Percentiles rank a stretch among this genome's conserved stretches.
Evolutionary conservation across 768 basidiomycete species (phyloP).

Genomic region (Tulasnella calospora): DNA sequence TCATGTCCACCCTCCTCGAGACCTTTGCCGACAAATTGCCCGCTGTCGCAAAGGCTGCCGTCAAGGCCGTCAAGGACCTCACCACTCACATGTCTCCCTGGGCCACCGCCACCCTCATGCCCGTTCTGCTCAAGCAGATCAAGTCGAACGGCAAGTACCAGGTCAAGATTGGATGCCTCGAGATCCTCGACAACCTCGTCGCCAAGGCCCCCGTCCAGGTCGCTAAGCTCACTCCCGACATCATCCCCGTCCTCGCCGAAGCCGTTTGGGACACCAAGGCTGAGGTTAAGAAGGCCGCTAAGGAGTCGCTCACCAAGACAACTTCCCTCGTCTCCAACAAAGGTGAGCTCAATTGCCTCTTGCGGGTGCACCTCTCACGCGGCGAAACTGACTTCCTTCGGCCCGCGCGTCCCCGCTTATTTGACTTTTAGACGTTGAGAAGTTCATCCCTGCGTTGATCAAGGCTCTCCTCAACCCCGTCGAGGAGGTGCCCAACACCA

Average conservation of each 20-base stretch:
- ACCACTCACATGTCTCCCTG: constrained; percentile 80
- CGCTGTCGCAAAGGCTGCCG: constrained; percentile 75
- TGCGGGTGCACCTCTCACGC: neutral
- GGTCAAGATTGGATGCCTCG: constrained; percentile 82
- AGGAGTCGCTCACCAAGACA: constrained; percentile 88
- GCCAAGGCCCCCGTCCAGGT: constrained; percentile 74
- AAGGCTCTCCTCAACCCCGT: constrained; percentile 98
- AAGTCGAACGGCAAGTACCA: constrained; percentile 98
- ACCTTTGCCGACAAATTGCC: constrained; percentile 93
- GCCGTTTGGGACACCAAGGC: constrained; percentile 99
- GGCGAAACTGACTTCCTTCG: constrained; percentile 8
- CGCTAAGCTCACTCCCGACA: constrained; percentile 86
- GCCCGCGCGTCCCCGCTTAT: constrained; percentile 23
- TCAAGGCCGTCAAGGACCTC: constrained; percentile 74
- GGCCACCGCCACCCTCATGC: constrained; percentile 77
- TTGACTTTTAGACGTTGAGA: constrained; percentile 43
- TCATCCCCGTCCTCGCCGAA: constrained; percentile 89
- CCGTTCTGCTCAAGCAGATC: constrained; percentile 85
- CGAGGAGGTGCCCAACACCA: constrained; percentile 96
- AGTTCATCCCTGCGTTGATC: constrained; percentile 89
- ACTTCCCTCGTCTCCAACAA: constrained; percentile 95
- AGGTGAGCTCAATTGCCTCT: constrained; percentile 69
- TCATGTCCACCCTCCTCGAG: constrained; percentile 83
- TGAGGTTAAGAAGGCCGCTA: constrained; percentile 97
- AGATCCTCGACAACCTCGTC: constrained; percentile 82